Evolutionary conservation across 768 basidiomycete species (phyloP).

Genomic region (Mrakia frigida): DNA sequence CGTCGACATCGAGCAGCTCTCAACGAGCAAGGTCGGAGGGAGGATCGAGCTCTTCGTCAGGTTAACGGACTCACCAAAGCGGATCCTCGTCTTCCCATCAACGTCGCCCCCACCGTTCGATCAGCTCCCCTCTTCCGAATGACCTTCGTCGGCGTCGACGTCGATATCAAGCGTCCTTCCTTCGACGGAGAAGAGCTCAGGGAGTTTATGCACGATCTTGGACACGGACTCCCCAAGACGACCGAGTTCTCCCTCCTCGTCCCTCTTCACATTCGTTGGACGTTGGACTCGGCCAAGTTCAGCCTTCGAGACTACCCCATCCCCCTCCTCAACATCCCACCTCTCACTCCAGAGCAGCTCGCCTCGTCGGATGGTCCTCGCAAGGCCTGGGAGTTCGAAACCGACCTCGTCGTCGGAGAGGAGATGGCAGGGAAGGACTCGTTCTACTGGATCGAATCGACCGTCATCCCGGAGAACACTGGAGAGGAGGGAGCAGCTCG

Average conservation of each 20-base stretch:
- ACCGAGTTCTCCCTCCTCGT: conserved; percentile 73
- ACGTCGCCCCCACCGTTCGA: conserved; percentile 40
- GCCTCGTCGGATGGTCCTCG: not conserved
- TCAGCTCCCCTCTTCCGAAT: conserved; percentile 68
- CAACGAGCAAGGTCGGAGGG: conserved; percentile 51
- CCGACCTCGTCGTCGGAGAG: conserved; percentile 30
- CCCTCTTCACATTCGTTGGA: conserved; percentile 71
- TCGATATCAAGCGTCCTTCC: conserved; percentile 58
- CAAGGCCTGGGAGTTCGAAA: conserved; percentile 23
- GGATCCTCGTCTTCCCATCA: conserved; percentile 43
- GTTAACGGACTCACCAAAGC: not conserved
- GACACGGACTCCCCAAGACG: conserved; percentile 61
- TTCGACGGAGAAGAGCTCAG: conserved; percentile 50
- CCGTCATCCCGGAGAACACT: conserved; percentile 56
- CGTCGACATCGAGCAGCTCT: conserved; percentile 53
- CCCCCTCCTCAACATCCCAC: conserved; percentile 70
- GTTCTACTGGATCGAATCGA: conserved; percentile 34
- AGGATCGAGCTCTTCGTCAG: conserved; percentile 45
- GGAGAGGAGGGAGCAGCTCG: conserved; percentile 53
- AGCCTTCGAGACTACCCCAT: conserved; percentile 82
- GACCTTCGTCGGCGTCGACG: conserved; percentile 55
- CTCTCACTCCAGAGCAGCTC: conserved; percentile 35
- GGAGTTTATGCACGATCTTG: conserved; percentile 63
- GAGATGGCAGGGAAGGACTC: conserved; percentile 30
- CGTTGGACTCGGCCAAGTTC: conserved; percentile 57